Evolutionary conservation across 139 green algal genomes (phyloP).

Genomic region (Chlamydomonas eustigma): DNA sequence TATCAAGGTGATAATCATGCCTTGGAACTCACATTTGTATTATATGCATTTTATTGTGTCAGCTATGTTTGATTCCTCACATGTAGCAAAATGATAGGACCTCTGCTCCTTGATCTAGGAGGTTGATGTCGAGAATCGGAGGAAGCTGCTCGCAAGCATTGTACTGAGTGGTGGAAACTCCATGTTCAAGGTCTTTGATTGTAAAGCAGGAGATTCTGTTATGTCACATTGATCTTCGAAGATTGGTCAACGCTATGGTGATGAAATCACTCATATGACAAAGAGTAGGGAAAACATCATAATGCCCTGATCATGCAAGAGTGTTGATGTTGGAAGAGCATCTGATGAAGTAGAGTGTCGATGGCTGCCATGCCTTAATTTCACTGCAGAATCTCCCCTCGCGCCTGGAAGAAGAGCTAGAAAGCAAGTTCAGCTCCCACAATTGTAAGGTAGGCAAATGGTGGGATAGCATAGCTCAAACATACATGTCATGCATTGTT

Average conservation of each 20-base stretch:
- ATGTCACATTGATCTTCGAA: not conserved
- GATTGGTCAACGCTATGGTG: not conserved
- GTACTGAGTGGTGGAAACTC: slow-evolving; percentile 71
- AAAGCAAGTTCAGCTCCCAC: not conserved
- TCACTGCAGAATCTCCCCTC: not conserved
- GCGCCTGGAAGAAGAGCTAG: slow-evolving; percentile 16
- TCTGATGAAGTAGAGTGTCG: too few species aligned
- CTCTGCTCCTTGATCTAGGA: slow-evolving; percentile 45
- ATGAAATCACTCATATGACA: not conserved
- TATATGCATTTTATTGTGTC: not conserved
- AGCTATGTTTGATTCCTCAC: not conserved
- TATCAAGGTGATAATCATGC: slow-evolving; percentile 45
- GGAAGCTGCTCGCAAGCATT: slow-evolving; percentile 70
- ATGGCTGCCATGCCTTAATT: too few species aligned
- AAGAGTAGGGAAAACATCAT: not conserved
- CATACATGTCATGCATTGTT: not conserved
- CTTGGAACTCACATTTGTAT: not conserved
- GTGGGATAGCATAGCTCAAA: not conserved
- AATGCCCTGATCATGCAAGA: not conserved
- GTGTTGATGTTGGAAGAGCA: not conserved
- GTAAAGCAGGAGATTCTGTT: not conserved
- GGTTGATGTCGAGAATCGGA: slow-evolving; percentile 76
- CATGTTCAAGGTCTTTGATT: slow-evolving; percentile 54
- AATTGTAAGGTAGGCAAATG: not conserved
- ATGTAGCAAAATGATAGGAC: not conserved